phyloP scores from a whole-genome alignment of 768 basidiomycete species.

The Tricholoma sp. region DNA sequence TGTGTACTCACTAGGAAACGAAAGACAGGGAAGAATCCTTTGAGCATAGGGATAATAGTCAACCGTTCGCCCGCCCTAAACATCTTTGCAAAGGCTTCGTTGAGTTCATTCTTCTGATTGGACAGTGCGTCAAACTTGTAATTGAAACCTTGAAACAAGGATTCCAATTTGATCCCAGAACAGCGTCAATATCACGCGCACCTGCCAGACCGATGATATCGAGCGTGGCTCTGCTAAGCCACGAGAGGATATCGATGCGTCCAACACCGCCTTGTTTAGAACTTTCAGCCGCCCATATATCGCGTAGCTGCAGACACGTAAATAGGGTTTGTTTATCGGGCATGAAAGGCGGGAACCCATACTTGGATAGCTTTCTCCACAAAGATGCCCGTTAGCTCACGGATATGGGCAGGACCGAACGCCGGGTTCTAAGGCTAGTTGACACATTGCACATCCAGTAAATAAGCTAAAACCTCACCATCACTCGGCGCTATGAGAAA shows the following conservation, averaged over 20 bases:
- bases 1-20: slow-evolving; percentile 23
- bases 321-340: not conserved
- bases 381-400: slow-evolving; percentile 53
- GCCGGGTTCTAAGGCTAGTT: slow-evolving; percentile 49
- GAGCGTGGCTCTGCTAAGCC: slow-evolving; percentile 64
- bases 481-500: slow-evolving; percentile 32
- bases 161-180: not conserved
- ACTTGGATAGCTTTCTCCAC: slow-evolving; percentile 50
- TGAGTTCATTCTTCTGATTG: slow-evolving; percentile 36
- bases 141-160: slow-evolving; percentile 23
- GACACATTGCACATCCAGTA: not conserved
- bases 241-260: slow-evolving; percentile 55
- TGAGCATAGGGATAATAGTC: slow-evolving; percentile 18
- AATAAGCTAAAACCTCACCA: slow-evolving; percentile 23
- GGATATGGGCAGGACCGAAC: slow-evolving; percentile 56
- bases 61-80: slow-evolving; percentile 33
- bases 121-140: slow-evolving; percentile 22
- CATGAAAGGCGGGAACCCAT: not conserved
- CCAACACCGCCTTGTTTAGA: slow-evolving; percentile 18
- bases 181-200: slow-evolving; percentile 33
- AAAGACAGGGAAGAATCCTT: slow-evolving; percentile 24
- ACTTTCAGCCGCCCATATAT: slow-evolving; percentile 34
- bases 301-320: slow-evolving; percentile 35
- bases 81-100: slow-evolving; percentile 39
- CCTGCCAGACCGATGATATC: slow-evolving; percentile 76